Percentiles rank a stretch among this genome's conserved stretches.
Conservation (phyloP, 2,329 filamentous ascomycete genomes). For the Aspergillus cejpii region DNA sequence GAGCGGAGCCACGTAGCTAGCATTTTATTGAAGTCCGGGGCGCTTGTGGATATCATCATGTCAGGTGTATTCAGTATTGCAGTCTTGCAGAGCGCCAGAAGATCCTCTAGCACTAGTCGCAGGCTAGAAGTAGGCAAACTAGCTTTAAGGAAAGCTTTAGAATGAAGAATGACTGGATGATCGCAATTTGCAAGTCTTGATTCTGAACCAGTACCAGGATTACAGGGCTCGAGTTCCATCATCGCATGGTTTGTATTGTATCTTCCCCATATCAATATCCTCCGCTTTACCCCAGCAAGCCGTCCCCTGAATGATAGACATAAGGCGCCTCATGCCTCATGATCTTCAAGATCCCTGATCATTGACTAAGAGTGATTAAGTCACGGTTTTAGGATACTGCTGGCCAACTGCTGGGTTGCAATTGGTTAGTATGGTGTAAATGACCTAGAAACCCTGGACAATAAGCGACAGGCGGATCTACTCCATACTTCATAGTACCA, state of each 20-base stretch:
- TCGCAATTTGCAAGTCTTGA: background rate
- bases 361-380: background rate
- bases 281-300: background rate
- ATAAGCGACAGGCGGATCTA: background rate
- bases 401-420: background rate
- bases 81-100: constrained; percentile 5
- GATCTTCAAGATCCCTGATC: background rate
- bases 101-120: background rate
- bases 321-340: background rate
- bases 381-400: background rate
- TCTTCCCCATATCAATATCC: background rate
- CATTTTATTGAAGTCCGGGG: background rate
- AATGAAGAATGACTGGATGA: background rate
- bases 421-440: background rate
- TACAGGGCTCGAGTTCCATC: background rate
- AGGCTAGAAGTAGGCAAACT: background rate
- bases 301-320: too few relatives aligned
- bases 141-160: background rate
- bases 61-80: constrained; percentile 18
- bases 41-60: constrained; percentile 3
- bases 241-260: background rate
- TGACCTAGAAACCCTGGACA: background rate
- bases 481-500: background rate
- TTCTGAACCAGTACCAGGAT: background rate
- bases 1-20: constrained; percentile 20